These are phyloP conservation scores for Leishmania gerbilli DNA, from an alignment of 208 protist genomes.

Conservation along the genomic window DNA sequence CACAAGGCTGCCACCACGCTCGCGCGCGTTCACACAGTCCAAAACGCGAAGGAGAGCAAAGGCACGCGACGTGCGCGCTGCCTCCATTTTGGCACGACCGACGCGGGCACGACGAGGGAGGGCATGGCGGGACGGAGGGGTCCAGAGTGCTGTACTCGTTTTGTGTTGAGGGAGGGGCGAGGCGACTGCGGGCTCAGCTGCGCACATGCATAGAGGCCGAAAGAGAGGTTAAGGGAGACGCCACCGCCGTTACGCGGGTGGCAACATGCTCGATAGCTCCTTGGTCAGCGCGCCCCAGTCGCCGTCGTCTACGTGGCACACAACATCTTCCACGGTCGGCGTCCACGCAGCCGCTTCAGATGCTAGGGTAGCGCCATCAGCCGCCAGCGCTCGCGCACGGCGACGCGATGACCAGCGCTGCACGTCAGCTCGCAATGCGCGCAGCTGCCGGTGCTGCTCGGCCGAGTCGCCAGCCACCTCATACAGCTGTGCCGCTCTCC, in stretches of 20 bases:
- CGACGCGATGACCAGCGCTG: conserved; percentile 26
- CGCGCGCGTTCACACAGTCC: neutral
- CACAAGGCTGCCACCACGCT: neutral
- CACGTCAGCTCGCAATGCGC: conserved; percentile 14
- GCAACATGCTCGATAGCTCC: conserved; percentile 16
- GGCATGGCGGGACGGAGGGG: neutral
- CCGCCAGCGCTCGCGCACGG: neutral
- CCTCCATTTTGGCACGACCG: neutral
- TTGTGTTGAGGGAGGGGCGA: neutral
- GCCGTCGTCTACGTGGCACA: conserved; percentile 18
- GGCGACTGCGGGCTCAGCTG: neutral
- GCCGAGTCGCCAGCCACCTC: conserved; percentile 16
- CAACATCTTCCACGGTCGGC: conserved; percentile 17
- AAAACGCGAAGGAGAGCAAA: neutral
- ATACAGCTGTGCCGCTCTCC: conserved; percentile 39
- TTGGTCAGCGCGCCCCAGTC: conserved; percentile 13
- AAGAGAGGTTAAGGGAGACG: neutral
- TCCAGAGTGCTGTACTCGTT: too few relatives aligned
- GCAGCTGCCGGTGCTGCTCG: conserved; percentile 17
- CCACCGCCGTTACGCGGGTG: neutral
- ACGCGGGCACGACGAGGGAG: neutral
- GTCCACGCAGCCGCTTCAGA: neutral
- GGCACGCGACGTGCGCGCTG: neutral
- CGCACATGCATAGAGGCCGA: neutral
- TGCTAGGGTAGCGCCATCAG: neutral